phyloP scores from a whole-genome alignment of 2,329 filamentous ascomycete species.

The Leptographium flavum region DNA sequence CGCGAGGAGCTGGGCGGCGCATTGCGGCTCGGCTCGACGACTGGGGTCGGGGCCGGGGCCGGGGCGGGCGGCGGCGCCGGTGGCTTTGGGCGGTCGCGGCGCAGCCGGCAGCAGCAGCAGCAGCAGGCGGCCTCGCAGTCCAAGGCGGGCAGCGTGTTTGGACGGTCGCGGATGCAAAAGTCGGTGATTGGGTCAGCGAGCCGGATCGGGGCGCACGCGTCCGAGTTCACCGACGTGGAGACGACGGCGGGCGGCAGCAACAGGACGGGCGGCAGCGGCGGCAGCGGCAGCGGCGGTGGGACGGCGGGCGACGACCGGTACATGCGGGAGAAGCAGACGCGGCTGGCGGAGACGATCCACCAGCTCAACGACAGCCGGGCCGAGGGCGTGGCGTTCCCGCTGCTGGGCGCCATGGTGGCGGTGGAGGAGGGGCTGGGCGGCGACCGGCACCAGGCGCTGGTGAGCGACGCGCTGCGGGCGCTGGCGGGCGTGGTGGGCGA shows the following conservation, averaged over 20 bases:
- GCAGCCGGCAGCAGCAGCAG: conserved; percentile 24
- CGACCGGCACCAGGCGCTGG: conserved; percentile 57
- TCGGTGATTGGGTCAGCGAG: conserved; percentile 78
- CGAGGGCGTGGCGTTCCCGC: conserved; percentile 50
- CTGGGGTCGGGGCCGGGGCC: conserved; percentile 13
- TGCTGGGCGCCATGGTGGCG: conserved; percentile 61
- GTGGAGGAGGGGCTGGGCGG: conserved; percentile 39
- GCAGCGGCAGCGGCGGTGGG: conserved; percentile 21
- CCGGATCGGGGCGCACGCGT: conserved; percentile 47
- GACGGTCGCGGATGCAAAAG: conserved; percentile 55
- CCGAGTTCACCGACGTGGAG: conserved; percentile 56
- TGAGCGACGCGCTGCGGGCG: conserved; percentile 72
- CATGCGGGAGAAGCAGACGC: conserved; percentile 69
- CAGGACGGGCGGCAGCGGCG: conserved; percentile 1
- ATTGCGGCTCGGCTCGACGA: conserved; percentile 8
- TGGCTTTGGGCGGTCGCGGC: conserved; percentile 45
- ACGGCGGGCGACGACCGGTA: conserved; percentile 57
- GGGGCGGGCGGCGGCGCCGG: conserved; percentile 24
- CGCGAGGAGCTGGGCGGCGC: conserved; percentile 27
- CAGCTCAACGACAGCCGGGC: conserved; percentile 62
- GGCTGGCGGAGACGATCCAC: conserved; percentile 67
- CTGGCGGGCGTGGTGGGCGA: conserved; percentile 69
- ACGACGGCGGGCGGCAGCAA: conserved; percentile 26
- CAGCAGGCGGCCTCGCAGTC: conserved; percentile 12
- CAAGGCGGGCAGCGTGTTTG: conserved; percentile 39